Evolutionary conservation across 129 eudicot genomes (phyloP).

Genomic region (Mikania micrantha): DNA sequence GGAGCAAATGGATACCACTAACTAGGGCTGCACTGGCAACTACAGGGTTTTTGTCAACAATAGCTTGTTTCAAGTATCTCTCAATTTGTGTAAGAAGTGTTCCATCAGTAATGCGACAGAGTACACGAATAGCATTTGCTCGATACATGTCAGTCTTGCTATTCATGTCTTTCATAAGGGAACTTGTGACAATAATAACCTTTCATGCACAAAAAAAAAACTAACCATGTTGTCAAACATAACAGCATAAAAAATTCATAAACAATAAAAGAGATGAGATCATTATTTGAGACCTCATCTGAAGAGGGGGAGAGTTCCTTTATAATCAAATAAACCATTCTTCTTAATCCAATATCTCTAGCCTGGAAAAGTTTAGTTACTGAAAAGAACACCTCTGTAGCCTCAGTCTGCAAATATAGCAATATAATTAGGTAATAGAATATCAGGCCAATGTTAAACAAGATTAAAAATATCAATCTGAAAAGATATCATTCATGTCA

Average conservation of each 20-base stretch:
- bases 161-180: conserved; percentile 97
- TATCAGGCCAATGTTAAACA: conserved; percentile 3
- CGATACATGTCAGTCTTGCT: conserved; percentile 95
- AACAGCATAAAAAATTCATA: background rate
- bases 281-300: conserved; percentile 54
- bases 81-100: conserved; percentile 91
- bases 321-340: conserved; percentile 84
- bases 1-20: conserved; percentile 92
- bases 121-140: conserved; percentile 94
- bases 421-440: conserved; percentile 4
- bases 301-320: conserved; percentile 86
- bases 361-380: conserved; percentile 83
- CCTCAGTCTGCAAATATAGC: conserved; percentile 53
- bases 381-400: conserved; percentile 81
- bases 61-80: conserved; percentile 92
- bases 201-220: conserved; percentile 17
- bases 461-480: background rate
- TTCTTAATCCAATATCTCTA: conserved; percentile 70
- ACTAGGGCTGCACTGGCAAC: conserved; percentile 98
- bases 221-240: conserved; percentile 8
- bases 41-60: conserved; percentile 92
- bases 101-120: conserved; percentile 89
- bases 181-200: conserved; percentile 97
- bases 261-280: background rate
- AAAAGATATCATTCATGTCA: background rate